Evolutionary conservation across 345 rosid genomes (phyloP), one percentile per base, ranked within the genome.

Genomic region (Tarenaya hassleriana): DNA sequence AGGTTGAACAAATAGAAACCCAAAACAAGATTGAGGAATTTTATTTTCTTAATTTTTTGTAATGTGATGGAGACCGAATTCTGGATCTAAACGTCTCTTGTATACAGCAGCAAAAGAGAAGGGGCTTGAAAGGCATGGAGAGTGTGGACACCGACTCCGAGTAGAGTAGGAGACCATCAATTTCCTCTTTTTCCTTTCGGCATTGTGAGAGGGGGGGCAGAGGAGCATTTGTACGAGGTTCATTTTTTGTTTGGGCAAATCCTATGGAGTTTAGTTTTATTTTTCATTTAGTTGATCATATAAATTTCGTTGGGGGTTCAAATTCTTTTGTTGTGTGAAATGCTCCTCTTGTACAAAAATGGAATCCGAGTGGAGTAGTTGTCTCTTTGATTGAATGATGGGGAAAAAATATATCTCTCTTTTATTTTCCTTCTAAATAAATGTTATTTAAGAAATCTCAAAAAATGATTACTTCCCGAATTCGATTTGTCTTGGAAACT

Each of bases 71-170:
- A n/a, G n/a, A n/a, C n/a, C n/a, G 1, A 1, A 33, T 1, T 33
- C 7, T 33, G 10, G 10, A 33, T 33, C 10, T 1, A 33, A 7
- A 7, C 1, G 7, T 33, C 0, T 33, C 0, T 33, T 33, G 15
- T 17, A 7, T 66, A 56, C 43, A 56, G 76, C 84, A 76, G 73
- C 82, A 69, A 66, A 78, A 76, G 64, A 60, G 78, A 58, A 72
- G 80, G 63, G 88, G 88, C 12, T 66, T 82, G 57, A 82, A 82
- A 64, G 88, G 85, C 16, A 58, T 78, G 80, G 82, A 78, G 68
- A 66, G 73, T 73, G 19, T 78, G 77, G 88, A 76, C 19, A 72
- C 74, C 59, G 85, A 82, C 50, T 82, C 88, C 0, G 80, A 82
- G 21, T 76, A 73, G 44, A 21, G 39, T 46, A 34, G n/a, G 48